Evolutionary conservation across 257 asterid genomes (phyloP).

Genomic region (Euphrasia confusa): DNA sequence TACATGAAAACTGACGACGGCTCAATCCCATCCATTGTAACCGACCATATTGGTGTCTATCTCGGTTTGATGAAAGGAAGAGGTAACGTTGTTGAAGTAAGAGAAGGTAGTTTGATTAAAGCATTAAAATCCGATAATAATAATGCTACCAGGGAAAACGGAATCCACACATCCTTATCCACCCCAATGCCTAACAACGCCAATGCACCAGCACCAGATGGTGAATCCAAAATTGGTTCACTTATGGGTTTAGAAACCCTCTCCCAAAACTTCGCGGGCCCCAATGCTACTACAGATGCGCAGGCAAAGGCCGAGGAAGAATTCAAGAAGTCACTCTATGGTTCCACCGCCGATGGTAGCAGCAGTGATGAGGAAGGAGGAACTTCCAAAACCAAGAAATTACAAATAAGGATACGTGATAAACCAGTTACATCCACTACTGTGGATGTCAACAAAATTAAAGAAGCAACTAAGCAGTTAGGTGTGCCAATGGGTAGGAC

Average conservation of each 20-base stretch:
- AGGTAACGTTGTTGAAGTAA: slow-evolving; percentile 90
- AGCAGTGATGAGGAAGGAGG: slow-evolving; percentile 94
- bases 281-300: slow-evolving; percentile 56
- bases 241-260: slow-evolving; percentile 80
- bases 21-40: slow-evolving; percentile 85
- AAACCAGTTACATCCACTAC: slow-evolving; percentile 77
- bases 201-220: slow-evolving; percentile 34
- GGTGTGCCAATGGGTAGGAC: slow-evolving; percentile 77
- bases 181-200: slow-evolving; percentile 45
- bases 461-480: slow-evolving; percentile 93
- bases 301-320: slow-evolving; percentile 98
- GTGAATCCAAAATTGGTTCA: slow-evolving; percentile 44
- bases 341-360: slow-evolving; percentile 73
- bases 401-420: slow-evolving; percentile 78
- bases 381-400: slow-evolving; percentile 64
- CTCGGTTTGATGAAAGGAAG: slow-evolving; percentile 94
- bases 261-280: slow-evolving; percentile 48
- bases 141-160: slow-evolving; percentile 50
- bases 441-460: slow-evolving; percentile 88
- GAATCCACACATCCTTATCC: slow-evolving; percentile 41
- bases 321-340: slow-evolving; percentile 80
- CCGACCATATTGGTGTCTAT: slow-evolving; percentile 96
- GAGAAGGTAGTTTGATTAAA: slow-evolving; percentile 85
- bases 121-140: slow-evolving; percentile 60
- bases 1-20: slow-evolving; percentile 99